Evolutionary conservation across 108 stramenopile genomes (phyloP).

Genomic region (Skeletonema marinoi): DNA sequence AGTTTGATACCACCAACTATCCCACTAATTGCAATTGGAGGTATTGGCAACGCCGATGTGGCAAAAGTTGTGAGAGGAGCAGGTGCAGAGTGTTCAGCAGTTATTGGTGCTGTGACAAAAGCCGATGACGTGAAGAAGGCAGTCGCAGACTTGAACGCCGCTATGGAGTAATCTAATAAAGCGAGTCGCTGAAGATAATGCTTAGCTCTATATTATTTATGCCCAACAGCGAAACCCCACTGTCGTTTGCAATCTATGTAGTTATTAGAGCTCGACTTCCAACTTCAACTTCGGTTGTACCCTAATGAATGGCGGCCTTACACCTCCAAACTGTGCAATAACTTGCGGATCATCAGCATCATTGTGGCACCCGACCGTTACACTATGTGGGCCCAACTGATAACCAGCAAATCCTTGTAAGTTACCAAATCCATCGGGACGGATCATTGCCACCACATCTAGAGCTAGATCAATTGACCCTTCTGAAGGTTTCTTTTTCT

Average conservation of each 20-base stretch:
- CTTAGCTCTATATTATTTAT: neutral
- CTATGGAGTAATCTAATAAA: slow-evolving; percentile 51
- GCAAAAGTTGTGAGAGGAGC: slow-evolving; percentile 68
- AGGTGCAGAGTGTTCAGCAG: slow-evolving; percentile 90
- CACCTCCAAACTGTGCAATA: slow-evolving; percentile 84
- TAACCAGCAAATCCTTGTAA: slow-evolving; percentile 90
- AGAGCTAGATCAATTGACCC: slow-evolving; percentile 70
- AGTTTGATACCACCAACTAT: slow-evolving; percentile 68
- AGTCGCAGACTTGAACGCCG: slow-evolving; percentile 56
- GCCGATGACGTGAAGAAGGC: slow-evolving; percentile 59
- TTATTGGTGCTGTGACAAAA: slow-evolving; percentile 87
- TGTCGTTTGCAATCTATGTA: neutral
- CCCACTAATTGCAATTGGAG: slow-evolving; percentile 92
- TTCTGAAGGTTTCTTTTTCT: slow-evolving; percentile 73
- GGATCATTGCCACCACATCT: slow-evolving; percentile 82
- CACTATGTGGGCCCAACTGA: slow-evolving; percentile 74
- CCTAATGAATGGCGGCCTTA: slow-evolving; percentile 84
- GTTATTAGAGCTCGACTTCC: slow-evolving; percentile 77
- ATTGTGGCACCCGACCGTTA: slow-evolving; percentile 86
- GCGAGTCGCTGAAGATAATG: neutral
- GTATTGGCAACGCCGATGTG: slow-evolving; percentile 68
- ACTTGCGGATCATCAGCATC: slow-evolving; percentile 90
- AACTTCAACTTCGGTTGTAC: slow-evolving; percentile 88
- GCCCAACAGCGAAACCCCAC: neutral
- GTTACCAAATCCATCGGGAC: slow-evolving; percentile 90